These are phyloP conservation scores for Lipomyces orientalis DNA, from an alignment of 805 yeast genomes.

Conservation along the genomic window DNA sequence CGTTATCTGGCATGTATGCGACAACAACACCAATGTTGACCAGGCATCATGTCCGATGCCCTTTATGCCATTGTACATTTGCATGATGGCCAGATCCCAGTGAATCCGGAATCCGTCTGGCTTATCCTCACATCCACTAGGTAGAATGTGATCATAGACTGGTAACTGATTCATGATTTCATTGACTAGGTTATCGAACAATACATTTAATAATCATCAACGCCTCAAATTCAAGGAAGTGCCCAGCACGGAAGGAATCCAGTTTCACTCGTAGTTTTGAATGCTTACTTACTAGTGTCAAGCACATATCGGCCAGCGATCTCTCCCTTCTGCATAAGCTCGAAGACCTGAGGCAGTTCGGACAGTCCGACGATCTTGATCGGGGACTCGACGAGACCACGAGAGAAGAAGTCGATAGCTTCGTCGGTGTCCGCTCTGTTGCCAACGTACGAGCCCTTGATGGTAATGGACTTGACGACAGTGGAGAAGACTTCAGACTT, in stretches of 20 bases:
- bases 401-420: slow-evolving; percentile 73
- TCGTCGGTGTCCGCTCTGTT: slow-evolving; percentile 86
- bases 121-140: neutral
- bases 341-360: slow-evolving; percentile 69
- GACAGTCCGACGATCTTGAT: slow-evolving; percentile 78
- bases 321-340: slow-evolving; percentile 81
- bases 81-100: too few relatives aligned
- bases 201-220: neutral
- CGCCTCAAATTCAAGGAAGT: neutral
- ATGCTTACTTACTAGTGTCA: slow-evolving; percentile 61
- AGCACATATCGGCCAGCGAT: slow-evolving; percentile 89
- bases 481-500: slow-evolving; percentile 72
- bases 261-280: neutral
- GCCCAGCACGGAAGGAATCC: neutral
- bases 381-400: slow-evolving; percentile 75
- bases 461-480: slow-evolving; percentile 72
- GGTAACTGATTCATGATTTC: neutral
- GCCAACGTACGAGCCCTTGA: slow-evolving; percentile 86
- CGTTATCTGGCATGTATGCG: too few relatives aligned
- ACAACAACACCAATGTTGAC: too few relatives aligned
- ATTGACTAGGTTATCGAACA: neutral
- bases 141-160: neutral
- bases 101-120: too few relatives aligned
- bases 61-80: too few relatives aligned
- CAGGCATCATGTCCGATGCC: too few relatives aligned